These are phyloP conservation scores for Alternaria dauci DNA, from an alignment of 2,329 filamentous ascomycete genomes.

Conservation along the genomic window DNA sequence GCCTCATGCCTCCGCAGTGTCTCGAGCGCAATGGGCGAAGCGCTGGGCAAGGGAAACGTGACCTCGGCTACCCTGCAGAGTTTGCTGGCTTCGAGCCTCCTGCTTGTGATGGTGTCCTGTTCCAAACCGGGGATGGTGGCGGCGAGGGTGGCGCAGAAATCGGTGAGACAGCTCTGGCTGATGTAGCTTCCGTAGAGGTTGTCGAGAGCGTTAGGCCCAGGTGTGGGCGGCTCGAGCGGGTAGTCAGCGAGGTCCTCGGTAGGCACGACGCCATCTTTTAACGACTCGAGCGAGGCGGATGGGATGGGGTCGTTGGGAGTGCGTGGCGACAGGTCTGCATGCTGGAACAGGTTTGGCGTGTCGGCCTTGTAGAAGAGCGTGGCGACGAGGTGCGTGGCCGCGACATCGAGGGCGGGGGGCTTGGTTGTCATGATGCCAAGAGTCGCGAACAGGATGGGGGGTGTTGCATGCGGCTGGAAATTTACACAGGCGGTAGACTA, in stretches of 20 bases:
- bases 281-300: slow-evolving; percentile 40
- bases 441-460: not conserved
- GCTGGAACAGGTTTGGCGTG: slow-evolving; percentile 52
- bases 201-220: slow-evolving; percentile 63
- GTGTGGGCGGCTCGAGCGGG: slow-evolving; percentile 63
- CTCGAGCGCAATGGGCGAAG: slow-evolving; percentile 61
- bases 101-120: slow-evolving; percentile 58
- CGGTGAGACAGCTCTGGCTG: slow-evolving; percentile 63
- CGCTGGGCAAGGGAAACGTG: slow-evolving; percentile 65
- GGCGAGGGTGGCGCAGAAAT: slow-evolving; percentile 63
- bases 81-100: slow-evolving; percentile 65
- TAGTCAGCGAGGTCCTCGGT: slow-evolving; percentile 62
- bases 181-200: slow-evolving; percentile 64
- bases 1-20: slow-evolving; percentile 82
- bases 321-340: slow-evolving; percentile 57
- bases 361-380: slow-evolving; percentile 52
- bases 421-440: not conserved
- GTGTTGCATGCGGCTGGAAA: slow-evolving; percentile 1
- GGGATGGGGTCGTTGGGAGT: slow-evolving; percentile 42
- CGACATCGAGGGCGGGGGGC: not conserved
- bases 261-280: slow-evolving; percentile 59
- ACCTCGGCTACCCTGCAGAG: slow-evolving; percentile 73
- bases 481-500: slow-evolving; percentile 5
- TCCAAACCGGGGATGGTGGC: slow-evolving; percentile 59
- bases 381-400: slow-evolving; percentile 40